Conservation (phyloP, 495 filamentous ascomycete species). For the Lasiosphaeria ovina region DNA sequence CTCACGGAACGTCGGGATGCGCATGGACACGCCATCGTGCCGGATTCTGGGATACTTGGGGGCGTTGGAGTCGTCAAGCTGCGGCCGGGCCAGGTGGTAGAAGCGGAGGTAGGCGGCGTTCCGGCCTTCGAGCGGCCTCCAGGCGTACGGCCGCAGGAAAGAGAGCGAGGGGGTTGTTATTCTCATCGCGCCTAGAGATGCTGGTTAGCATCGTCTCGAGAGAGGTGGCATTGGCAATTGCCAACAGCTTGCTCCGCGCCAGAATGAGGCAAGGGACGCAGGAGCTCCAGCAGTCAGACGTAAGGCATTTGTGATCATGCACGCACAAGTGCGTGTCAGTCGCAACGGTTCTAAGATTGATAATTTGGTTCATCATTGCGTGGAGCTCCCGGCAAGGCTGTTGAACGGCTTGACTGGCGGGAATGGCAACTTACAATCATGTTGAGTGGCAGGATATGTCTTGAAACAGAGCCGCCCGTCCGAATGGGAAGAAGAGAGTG, state of each 20-base stretch:
- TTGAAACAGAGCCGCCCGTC: not conserved
- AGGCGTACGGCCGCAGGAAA: conserved; percentile 55
- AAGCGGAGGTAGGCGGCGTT: conserved; percentile 43
- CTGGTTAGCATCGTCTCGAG: conserved; percentile 13
- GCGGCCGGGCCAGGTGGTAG: conserved; percentile 39
- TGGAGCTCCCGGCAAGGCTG: not conserved
- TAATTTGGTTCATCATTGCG: conserved; percentile 44
- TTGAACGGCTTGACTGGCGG: not conserved
- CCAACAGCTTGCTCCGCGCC: not conserved
- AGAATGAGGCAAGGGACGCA: not conserved
- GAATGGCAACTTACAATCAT: conserved; percentile 26
- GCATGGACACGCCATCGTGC: conserved; percentile 28
- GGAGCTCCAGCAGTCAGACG: conserved; percentile 39
- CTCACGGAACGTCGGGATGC: conserved; percentile 39
- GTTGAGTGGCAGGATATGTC: conserved; percentile 3
- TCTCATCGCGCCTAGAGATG: conserved; percentile 29
- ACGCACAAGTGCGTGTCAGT: conserved; percentile 64
- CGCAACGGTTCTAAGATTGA: conserved; percentile 86
- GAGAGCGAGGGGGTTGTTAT: conserved; percentile 34
- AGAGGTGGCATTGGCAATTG: not conserved
- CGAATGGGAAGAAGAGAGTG: not conserved
- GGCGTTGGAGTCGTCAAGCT: conserved; percentile 31
- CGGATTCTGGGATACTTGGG: conserved; percentile 42
- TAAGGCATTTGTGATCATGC: conserved; percentile 59
- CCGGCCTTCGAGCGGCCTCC: conserved; percentile 25